Percentiles rank a stretch among this genome's conserved stretches.
phyloP scores from a whole-genome alignment of 2,329 filamentous ascomycete species.

The Zarea fungicola region DNA sequence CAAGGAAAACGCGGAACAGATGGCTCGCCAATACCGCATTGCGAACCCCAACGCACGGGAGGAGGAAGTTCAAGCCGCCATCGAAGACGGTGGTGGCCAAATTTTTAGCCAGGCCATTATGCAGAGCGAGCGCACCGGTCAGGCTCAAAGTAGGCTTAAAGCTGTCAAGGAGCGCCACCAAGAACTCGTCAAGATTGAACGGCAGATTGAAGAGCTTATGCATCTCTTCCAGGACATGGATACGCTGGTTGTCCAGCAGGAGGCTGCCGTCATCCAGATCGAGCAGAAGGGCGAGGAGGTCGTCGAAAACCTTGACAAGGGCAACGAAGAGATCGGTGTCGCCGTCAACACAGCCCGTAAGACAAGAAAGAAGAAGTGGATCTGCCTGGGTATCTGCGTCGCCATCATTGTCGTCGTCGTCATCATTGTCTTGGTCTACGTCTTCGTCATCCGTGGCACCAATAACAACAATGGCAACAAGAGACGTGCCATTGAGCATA shows the following conservation, averaged over 20 bases:
- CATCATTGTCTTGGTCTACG: slow-evolving; percentile 45
- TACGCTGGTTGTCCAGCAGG: slow-evolving; percentile 78
- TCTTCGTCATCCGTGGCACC: slow-evolving; percentile 33
- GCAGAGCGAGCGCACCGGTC: slow-evolving; percentile 72
- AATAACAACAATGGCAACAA: slow-evolving; percentile 27
- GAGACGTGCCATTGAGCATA: slow-evolving; percentile 21
- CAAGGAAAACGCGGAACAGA: slow-evolving; percentile 74
- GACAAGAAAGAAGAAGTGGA: slow-evolving; percentile 94
- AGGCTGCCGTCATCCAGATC: slow-evolving; percentile 72
- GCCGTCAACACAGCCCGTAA: slow-evolving; percentile 76
- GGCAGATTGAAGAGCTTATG: slow-evolving; percentile 79
- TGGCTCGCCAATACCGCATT: slow-evolving; percentile 86
- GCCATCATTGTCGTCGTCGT: slow-evolving; percentile 48
- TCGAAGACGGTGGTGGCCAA: slow-evolving; percentile 68
- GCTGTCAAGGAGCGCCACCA: slow-evolving; percentile 80
- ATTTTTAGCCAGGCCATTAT: slow-evolving; percentile 86
- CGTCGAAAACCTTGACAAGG: slow-evolving; percentile 76
- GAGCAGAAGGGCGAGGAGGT: slow-evolving; percentile 85
- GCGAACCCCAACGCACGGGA: slow-evolving; percentile 77
- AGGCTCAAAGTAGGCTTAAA: slow-evolving; percentile 71
- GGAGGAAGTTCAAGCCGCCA: slow-evolving; percentile 69
- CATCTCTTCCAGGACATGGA: slow-evolving; percentile 90
- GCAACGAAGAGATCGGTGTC: slow-evolving; percentile 75
- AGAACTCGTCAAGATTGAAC: slow-evolving; percentile 87
- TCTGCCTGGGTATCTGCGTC: slow-evolving; percentile 72